phyloP scores from a whole-genome alignment of 805 yeast genomes.

The Wickerhamiella australiensis region DNA sequence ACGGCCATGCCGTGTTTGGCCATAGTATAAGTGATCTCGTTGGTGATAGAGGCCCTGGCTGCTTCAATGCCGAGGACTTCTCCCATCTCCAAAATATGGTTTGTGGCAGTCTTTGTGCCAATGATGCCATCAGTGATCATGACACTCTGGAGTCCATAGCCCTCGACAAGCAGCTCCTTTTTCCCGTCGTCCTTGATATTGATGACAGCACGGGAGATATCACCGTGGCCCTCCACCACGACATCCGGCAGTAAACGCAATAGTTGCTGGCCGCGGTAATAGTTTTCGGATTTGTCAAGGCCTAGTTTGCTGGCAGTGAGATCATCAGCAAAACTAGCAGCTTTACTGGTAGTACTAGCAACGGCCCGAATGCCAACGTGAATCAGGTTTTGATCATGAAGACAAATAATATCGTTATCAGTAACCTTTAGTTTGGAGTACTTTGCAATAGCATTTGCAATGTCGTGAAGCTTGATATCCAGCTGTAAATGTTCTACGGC shows the following conservation, averaged over 20 bases:
- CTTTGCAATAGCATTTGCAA: constrained; percentile 63
- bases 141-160: constrained; percentile 89
- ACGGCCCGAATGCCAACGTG: constrained; percentile 21
- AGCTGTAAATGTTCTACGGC: constrained; percentile 84
- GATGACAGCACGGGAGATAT: constrained; percentile 90
- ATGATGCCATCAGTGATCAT: constrained; percentile 97
- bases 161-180: constrained; percentile 85
- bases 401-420: constrained; percentile 54
- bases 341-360: neutral
- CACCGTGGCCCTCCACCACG: constrained; percentile 86
- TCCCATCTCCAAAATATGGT: constrained; percentile 82
- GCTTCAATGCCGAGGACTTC: constrained; percentile 95
- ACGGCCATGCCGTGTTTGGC: constrained; percentile 99
- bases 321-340: constrained; percentile 2
- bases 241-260: constrained; percentile 76
- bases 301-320: constrained; percentile 9
- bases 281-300: constrained; percentile 40
- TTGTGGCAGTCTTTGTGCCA: constrained; percentile 76
- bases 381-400: constrained; percentile 48
- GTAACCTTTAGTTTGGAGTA: constrained; percentile 86
- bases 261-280: constrained; percentile 79
- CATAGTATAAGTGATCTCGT: constrained; percentile 95
- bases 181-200: constrained; percentile 78
- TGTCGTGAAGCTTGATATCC: constrained; percentile 75
- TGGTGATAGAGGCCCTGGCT: constrained; percentile 82